These are phyloP conservation scores for Zoysia pacifica DNA, from an alignment of 176 grass and related monocot genomes.

Conservation along the genomic window DNA sequence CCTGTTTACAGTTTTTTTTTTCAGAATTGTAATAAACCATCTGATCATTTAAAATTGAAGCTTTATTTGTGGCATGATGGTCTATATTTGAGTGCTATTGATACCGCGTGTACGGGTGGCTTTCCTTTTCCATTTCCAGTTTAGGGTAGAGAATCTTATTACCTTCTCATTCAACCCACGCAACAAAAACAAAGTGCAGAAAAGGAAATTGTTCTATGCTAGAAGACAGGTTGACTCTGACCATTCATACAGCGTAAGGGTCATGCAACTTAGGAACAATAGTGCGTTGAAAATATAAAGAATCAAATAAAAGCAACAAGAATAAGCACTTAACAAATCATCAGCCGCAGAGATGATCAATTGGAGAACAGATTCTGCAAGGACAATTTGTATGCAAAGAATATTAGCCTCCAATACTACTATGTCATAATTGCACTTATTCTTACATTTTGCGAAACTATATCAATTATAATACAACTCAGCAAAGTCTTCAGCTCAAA, in stretches of 20 bases:
- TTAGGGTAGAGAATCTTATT: slow-evolving; percentile 9
- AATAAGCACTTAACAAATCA: neutral
- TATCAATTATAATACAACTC: neutral
- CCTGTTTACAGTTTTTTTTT: no score
- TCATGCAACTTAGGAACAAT: neutral
- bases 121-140: neutral
- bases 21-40: no score
- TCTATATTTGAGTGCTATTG: neutral
- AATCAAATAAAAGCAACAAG: slow-evolving; percentile 7
- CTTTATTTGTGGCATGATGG: no score
- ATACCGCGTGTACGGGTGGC: neutral
- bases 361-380: neutral
- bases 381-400: neutral
- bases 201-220: slow-evolving; percentile 3
- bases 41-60: no score
- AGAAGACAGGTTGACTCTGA: neutral
- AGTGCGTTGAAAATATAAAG: neutral
- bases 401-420: neutral
- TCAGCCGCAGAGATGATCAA: neutral
- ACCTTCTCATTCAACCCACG: slow-evolving; percentile 1
- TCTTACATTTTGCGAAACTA: neutral
- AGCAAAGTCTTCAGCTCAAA: neutral
- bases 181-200: neutral
- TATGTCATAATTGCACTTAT: slow-evolving; percentile 1
- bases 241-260: neutral